Evolutionary conservation across 1,284 basidiomycete species (phyloP), one percentile per base, ranked within the genome.

Genomic region (Trichosporon sp.): DNA sequence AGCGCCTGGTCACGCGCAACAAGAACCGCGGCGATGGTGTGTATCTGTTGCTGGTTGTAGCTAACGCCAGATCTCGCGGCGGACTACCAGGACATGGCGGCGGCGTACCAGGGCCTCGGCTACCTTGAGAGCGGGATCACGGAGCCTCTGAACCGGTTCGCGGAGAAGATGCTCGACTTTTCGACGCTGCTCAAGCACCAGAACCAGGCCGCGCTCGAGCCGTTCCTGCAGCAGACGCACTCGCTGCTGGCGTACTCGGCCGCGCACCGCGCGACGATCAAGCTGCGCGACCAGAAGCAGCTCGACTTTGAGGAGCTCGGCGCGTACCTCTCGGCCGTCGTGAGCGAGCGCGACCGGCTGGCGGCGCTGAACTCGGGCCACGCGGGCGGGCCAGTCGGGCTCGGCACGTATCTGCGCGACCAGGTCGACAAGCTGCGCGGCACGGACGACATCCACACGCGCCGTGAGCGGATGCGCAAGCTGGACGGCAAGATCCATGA

Each of bases 71-170:
- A 97, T 87, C 88, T 99, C 65, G 91, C 93, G 67, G 89, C 90
- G 69, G 97, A 99, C 86, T 99, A 98, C 83, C 93, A 97, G 80
- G 96, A 98, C 82, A 86, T 98, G 75, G 95, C 96, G 29, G 91
- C 94, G 69, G 91, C 93, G 62, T 92, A 98, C 70, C 95, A 99
- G 83, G 95, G 95, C 64, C 87, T 99, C 69, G 97, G 95, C 68
- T 97, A 97, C 84, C 88, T 99, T 73, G 96, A 99, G 83, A 95
- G 92, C 71, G 96, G 96, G 42, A 98, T 99, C 75, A 98, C 96
- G 32, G 94, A 98, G 75, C 94, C 93, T 1, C 84, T 99, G 71
- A 96, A 97, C 79, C 90, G 96, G 76, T 97, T 98, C 76, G 98
- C 95, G 27, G 93, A 94, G 76, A 95, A 95, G 4, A 87, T 98